Percentiles rank a stretch among this genome's conserved stretches.
These are phyloP conservation scores for Paecilomyces sp. DNA, from an alignment of 2,329 filamentous ascomycete species.

Conservation along the genomic window DNA sequence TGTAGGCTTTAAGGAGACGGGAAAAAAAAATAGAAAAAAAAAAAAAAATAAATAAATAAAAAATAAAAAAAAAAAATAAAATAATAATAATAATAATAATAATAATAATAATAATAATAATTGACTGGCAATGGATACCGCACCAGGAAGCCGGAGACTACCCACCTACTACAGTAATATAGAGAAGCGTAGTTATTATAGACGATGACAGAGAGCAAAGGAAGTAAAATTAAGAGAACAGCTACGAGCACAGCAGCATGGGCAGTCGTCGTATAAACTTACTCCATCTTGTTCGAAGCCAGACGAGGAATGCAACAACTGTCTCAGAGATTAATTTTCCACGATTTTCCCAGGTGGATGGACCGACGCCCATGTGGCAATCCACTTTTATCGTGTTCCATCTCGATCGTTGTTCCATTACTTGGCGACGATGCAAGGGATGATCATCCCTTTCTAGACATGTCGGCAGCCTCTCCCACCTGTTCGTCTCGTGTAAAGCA, in stretches of 20 bases:
- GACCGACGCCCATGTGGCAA: neutral
- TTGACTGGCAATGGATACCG: too few relatives aligned
- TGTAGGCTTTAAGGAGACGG: too few relatives aligned
- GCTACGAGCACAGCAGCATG: slow-evolving; percentile 20
- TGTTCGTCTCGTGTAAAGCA: neutral
- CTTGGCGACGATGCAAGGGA: neutral
- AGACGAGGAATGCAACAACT: neutral
- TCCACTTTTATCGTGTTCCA: neutral
- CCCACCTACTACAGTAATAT: too few relatives aligned
- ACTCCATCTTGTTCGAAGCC: neutral
- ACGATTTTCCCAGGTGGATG: neutral
- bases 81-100: too few relatives aligned
- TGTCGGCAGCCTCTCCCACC: neutral
- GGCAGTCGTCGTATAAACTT: slow-evolving; percentile 1
- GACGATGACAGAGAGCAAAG: too few relatives aligned
- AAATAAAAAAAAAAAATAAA: too few relatives aligned
- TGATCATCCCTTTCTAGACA: neutral
- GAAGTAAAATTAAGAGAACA: slow-evolving; percentile 11
- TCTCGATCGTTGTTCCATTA: neutral
- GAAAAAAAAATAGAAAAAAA: too few relatives aligned
- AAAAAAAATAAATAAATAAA: too few relatives aligned
- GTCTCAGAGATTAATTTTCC: neutral
- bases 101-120: too few relatives aligned
- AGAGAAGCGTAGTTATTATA: too few relatives aligned
- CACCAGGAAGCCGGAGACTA: too few relatives aligned